These are phyloP conservation scores for Cyathus striatus DNA, from an alignment of 768 basidiomycete species.

Conservation along the genomic window DNA sequence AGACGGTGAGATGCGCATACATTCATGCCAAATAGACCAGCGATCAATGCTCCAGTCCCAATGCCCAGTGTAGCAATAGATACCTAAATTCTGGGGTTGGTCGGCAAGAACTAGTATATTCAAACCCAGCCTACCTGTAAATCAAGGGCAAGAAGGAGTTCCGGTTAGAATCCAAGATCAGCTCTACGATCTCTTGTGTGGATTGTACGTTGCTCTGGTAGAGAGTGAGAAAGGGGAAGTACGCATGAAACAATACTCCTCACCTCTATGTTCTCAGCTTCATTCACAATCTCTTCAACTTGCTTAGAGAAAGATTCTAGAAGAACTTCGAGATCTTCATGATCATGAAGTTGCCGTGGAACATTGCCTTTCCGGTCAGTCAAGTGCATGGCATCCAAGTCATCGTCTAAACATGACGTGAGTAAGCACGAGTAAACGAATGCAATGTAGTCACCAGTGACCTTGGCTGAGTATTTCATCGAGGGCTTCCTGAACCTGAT, in stretches of 20 bases:
- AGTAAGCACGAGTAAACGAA: background rate
- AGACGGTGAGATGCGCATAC: conserved; percentile 42
- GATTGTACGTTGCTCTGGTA: conserved; percentile 86
- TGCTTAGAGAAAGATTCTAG: conserved; percentile 96
- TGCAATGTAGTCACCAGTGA: conserved; percentile 16
- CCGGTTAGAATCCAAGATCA: conserved; percentile 93
- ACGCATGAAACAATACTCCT: too few species aligned
- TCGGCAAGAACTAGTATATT: conserved; percentile 3
- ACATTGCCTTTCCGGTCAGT: conserved; percentile 71
- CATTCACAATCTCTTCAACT: conserved; percentile 93
- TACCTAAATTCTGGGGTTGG: conserved; percentile 44
- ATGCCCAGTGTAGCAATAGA: conserved; percentile 95
- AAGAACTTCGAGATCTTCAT: conserved; percentile 89
- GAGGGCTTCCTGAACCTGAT: conserved; percentile 80
- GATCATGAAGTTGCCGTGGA: conserved; percentile 66
- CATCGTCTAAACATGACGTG: conserved; percentile 64
- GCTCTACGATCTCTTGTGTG: conserved; percentile 96
- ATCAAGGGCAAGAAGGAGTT: conserved; percentile 89
- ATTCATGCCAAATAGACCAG: conserved; percentile 96
- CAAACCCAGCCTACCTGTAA: conserved; percentile 53
- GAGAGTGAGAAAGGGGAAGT: too few species aligned
- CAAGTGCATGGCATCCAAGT: conserved; percentile 92
- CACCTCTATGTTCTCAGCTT: conserved; percentile 86
- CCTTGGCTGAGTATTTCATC: conserved; percentile 92
- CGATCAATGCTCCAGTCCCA: conserved; percentile 83